phyloP scores from a whole-genome alignment of 2,329 filamentous ascomycete species.

The Ophiocordyceps sinensis region DNA sequence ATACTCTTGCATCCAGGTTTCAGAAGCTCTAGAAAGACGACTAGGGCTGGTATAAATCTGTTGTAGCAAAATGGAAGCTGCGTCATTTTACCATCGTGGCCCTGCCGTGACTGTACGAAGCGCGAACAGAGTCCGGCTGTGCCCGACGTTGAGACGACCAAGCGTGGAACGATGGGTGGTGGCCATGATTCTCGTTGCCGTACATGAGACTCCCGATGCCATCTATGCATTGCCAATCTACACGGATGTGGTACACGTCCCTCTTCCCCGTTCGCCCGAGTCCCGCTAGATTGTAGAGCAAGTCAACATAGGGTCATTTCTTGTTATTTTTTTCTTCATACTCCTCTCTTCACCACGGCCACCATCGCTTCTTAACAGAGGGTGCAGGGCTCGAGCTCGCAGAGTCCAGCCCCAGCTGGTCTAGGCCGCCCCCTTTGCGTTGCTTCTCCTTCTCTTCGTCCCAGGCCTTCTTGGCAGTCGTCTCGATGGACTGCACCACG shows the following conservation, averaged over 20 bases:
- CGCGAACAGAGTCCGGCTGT: too few species aligned
- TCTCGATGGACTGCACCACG: constrained; percentile 12
- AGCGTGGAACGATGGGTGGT: background rate
- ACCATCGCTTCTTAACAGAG: constrained; percentile 33
- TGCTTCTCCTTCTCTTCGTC: constrained; percentile 37
- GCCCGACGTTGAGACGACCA: background rate
- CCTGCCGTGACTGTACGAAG: too few species aligned
- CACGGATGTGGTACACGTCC: constrained; percentile 26
- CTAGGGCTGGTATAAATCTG: too few species aligned
- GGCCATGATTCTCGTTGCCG: background rate
- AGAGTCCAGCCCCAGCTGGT: constrained; percentile 29
- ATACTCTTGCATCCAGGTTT: background rate
- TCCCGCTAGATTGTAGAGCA: constrained; percentile 1
- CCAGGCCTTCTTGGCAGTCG: constrained; percentile 28
- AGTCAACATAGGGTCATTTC: too few species aligned
- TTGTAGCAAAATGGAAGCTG: too few species aligned
- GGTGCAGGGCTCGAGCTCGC: constrained; percentile 8
- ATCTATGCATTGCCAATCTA: constrained; percentile 30
- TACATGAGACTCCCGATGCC: constrained; percentile 23
- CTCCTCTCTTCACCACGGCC: constrained; percentile 18
- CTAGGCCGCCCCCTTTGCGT: constrained; percentile 32
- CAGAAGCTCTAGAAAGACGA: too few species aligned
- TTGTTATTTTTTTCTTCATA: too few species aligned
- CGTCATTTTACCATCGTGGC: too few species aligned
- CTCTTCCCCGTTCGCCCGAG: constrained; percentile 4